Conservation (phyloP, 2,329 filamentous ascomycete species). For the Ophiostoma novo-ulmi region DNA sequence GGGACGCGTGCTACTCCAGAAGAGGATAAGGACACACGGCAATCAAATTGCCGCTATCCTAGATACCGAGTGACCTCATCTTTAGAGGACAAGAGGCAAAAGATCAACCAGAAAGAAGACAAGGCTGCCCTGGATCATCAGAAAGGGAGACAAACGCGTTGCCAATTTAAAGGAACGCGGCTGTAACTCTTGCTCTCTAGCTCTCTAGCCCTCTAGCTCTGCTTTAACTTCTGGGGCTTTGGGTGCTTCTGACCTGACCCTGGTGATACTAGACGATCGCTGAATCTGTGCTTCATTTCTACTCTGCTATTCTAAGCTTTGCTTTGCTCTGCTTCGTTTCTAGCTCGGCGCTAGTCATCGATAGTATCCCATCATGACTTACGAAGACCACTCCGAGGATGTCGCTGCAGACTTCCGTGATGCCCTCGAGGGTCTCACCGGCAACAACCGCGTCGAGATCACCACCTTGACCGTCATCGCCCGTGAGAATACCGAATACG, state of each 20-base stretch:
- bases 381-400: conserved; percentile 61
- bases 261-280: conserved; percentile 1
- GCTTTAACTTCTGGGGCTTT: neutral
- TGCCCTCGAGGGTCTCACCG: conserved; percentile 83
- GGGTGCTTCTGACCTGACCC: neutral
- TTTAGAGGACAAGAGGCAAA: neutral
- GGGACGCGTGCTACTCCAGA: conserved; percentile 8
- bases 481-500: conserved; percentile 94
- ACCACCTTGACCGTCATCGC: conserved; percentile 96
- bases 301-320: neutral
- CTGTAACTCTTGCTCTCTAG: conserved; percentile 1
- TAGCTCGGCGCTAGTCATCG: neutral
- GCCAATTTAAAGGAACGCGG: conserved; percentile 13
- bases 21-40: conserved; percentile 5
- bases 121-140: neutral
- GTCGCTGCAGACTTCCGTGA: conserved; percentile 93
- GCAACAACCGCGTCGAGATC: conserved; percentile 92
- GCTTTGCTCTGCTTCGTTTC: neutral
- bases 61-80: neutral
- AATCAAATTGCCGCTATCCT: neutral
- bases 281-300: neutral
- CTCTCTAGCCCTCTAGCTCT: neutral
- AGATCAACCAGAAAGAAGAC: neutral
- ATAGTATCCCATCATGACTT: conserved; percentile 38
- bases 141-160: conserved; percentile 9